Evolutionary conservation across 2,329 filamentous ascomycete species (phyloP).

Genomic region (Neonectria punicea): DNA sequence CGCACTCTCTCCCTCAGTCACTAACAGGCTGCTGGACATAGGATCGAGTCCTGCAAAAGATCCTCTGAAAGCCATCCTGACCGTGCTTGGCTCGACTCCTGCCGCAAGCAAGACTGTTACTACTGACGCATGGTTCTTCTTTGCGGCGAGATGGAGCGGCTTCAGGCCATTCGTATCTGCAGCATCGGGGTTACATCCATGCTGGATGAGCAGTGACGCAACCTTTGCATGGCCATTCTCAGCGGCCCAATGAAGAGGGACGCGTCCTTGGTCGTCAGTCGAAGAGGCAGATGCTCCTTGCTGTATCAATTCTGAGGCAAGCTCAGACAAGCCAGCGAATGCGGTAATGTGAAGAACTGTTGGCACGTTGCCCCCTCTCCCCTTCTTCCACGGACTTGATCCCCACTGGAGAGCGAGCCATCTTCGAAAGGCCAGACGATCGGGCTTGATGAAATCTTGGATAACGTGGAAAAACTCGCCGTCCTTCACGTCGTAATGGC

Average conservation of each 20-base stretch:
- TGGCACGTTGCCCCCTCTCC: constrained; percentile 21
- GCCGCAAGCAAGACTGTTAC: constrained; percentile 22
- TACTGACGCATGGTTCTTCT: constrained; percentile 14
- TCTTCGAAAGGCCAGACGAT: constrained; percentile 20
- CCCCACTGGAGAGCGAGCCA: constrained; percentile 36
- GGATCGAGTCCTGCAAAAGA: neutral
- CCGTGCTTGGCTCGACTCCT: constrained; percentile 28
- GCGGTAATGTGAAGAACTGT: constrained; percentile 32
- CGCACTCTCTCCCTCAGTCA: constrained; percentile 23
- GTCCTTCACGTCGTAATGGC: constrained; percentile 29
- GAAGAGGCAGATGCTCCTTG: constrained; percentile 8
- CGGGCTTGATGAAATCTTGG: constrained; percentile 10
- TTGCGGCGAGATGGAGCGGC: constrained; percentile 35
- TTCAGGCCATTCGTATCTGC: constrained; percentile 28
- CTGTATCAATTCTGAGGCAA: constrained; percentile 16
- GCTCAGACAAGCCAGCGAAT: constrained; percentile 32
- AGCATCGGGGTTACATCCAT: constrained; percentile 23
- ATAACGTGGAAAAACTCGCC: constrained; percentile 21
- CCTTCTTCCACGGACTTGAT: constrained; percentile 16
- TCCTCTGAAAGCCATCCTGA: constrained; percentile 18
- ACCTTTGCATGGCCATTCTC: constrained; percentile 31
- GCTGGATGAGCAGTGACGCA: constrained; percentile 21
- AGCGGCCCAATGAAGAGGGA: constrained; percentile 37
- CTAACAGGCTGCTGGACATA: too few relatives aligned
- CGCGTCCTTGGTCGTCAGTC: constrained; percentile 27